Base-by-base conservation (phyloP, 2,329 filamentous ascomycete genomes). In the Ceratocystis ficicola region DNA sequence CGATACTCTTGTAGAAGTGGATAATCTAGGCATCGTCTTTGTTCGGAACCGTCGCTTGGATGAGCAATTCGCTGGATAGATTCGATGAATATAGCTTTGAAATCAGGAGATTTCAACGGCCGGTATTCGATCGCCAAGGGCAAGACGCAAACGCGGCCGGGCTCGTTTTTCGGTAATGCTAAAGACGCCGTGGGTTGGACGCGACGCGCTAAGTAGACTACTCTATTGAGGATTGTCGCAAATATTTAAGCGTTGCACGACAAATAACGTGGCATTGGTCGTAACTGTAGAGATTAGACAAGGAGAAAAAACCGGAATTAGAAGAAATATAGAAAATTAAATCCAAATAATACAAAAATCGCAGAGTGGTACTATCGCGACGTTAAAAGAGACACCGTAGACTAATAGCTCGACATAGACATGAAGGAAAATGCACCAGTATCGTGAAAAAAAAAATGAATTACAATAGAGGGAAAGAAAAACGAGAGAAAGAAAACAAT, bases 11-110 rank as follows among this genome's bases (percentile, higher is more conserved):
- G 64, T 25, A 6, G 46, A 30, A 41, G 59, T 50, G 36, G 64
- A 62, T 22, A 62, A 17, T 64, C 64, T 32, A 15, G 66, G 64
- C 66, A 68, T 68, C 28, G n/a, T 60, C 25, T 17, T 41, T 30
- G 12, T 52, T 28, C 5, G 36, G 12, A 41, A 15, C 10, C 12
- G 25, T 52, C 8, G 48, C 48, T 25, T 52, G 1, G 48, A 28
- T 25, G 22, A 22, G 3, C 22, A 52, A 25, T 5, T 15, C 48
- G 5, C 15, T 15, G 10, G 15, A 5, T 28, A 28, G 48, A 10
- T 25, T n/a, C 46, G 20, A 48, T 7, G 20, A 52, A 8, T 15
- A 10, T 15, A 10, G 22, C 48, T 22, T 52, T 28, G 22, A 52
- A 52, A 12, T 28, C 5, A 15, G 15, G 1, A 5, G 15, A 15